Evolutionary conservation across 176 grass and related monocot genomes (phyloP).

Genomic region (Aegilops umbellulata): DNA sequence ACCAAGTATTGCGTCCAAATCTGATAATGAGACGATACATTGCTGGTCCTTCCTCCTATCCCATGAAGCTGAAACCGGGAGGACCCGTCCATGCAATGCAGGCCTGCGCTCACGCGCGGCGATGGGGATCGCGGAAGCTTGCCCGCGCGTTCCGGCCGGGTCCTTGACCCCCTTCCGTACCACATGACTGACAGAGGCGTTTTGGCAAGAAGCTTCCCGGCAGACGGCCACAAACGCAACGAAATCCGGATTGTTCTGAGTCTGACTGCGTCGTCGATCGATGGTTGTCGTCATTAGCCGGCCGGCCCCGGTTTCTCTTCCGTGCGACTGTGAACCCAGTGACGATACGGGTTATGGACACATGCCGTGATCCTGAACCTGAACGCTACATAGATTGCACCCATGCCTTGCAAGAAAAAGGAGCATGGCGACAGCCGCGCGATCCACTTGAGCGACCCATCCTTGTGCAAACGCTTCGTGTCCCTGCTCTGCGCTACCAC

Average conservation of each 20-base stretch:
- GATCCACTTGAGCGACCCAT: not conserved
- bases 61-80: not conserved
- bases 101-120: not conserved
- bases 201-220: not conserved
- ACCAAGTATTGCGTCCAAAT: not conserved
- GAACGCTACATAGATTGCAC: too few relatives aligned
- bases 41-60: not conserved
- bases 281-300: not conserved
- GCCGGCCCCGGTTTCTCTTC: not conserved
- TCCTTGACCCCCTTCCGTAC: not conserved
- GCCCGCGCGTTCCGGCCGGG: not conserved
- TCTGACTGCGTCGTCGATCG: not conserved
- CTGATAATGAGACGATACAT: not conserved
- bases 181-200: not conserved
- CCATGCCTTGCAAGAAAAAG: not conserved
- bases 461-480: not conserved
- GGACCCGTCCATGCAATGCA: not conserved
- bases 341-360: not conserved
- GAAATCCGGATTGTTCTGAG: too few relatives aligned
- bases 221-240: not conserved
- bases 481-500: not conserved
- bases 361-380: not conserved
- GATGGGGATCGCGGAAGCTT: not conserved
- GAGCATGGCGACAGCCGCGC: not conserved
- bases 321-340: not conserved